Evolutionary conservation across 2,329 filamentous ascomycete species (phyloP).

Genomic region (Bretziella fagacearum): DNA sequence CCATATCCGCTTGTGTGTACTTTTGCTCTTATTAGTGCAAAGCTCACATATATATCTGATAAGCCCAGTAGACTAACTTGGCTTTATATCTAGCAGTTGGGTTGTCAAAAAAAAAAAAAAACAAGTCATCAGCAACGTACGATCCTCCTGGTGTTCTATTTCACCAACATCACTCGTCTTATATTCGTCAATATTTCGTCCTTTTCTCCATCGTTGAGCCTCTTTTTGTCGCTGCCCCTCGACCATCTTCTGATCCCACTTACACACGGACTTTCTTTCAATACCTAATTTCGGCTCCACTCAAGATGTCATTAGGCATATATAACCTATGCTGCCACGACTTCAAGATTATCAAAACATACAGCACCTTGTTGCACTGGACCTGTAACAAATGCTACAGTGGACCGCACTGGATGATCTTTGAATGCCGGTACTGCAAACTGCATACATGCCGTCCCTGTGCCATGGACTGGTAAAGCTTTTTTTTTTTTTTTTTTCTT

Average conservation of each 20-base stretch:
- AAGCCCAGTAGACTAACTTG: too few relatives aligned
- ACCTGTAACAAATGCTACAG: conserved; percentile 45
- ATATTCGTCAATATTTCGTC: too few relatives aligned
- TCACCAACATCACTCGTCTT: too few relatives aligned
- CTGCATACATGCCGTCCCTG: conserved; percentile 46
- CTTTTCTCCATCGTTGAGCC: too few relatives aligned
- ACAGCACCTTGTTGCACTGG: conserved; percentile 48
- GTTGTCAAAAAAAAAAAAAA: too few relatives aligned
- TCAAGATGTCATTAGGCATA: background rate
- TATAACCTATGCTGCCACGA: conserved; percentile 37
- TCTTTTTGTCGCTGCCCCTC: too few relatives aligned
- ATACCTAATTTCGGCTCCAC: too few relatives aligned
- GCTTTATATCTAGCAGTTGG: too few relatives aligned
- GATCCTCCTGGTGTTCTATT: too few relatives aligned
- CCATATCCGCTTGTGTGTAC: background rate
- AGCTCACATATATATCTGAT: background rate
- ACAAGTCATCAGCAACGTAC: too few relatives aligned
- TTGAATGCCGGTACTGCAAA: conserved; percentile 51
- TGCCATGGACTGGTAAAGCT: conserved; percentile 22
- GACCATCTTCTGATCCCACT: too few relatives aligned
- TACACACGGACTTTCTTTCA: too few relatives aligned
- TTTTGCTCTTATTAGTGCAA: background rate
- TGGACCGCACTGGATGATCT: conserved; percentile 51
- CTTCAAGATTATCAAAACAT: conserved; percentile 50
- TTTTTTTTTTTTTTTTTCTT: background rate